Conservation (phyloP, 1,284 basidiomycete genomes). For the Microbotryum violaceum region DNA sequence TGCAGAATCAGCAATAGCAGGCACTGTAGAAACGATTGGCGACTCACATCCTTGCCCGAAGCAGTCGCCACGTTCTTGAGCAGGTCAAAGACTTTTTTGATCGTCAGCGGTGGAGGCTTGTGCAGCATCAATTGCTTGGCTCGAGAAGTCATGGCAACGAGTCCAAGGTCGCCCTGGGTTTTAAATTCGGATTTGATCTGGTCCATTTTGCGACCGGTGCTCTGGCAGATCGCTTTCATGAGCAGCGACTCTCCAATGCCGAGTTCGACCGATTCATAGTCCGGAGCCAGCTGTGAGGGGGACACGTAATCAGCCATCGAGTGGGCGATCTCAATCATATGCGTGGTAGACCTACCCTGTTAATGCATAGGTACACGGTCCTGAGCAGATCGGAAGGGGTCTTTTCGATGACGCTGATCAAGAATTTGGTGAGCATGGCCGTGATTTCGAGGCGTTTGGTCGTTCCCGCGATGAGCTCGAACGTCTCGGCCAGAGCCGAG, state of each 20-base stretch:
- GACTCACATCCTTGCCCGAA: slow-evolving; percentile 65
- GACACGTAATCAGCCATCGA: too few relatives aligned
- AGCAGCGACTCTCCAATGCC: slow-evolving; percentile 93
- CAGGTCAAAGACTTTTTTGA: slow-evolving; percentile 77
- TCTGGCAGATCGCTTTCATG: slow-evolving; percentile 91
- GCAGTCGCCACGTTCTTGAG: slow-evolving; percentile 79
- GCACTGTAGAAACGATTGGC: slow-evolving; percentile 30
- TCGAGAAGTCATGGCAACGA: slow-evolving; percentile 90
- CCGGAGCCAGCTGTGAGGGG: slow-evolving; percentile 67
- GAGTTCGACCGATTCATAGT: slow-evolving; percentile 91
- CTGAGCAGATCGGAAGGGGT: slow-evolving; percentile 72
- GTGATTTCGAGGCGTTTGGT: slow-evolving; percentile 94
- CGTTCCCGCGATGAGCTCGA: slow-evolving; percentile 84
- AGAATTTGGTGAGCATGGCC: slow-evolving; percentile 75
- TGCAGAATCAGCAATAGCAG: background rate
- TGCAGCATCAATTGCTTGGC: slow-evolving; percentile 91
- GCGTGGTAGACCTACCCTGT: slow-evolving; percentile 56
- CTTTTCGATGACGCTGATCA: slow-evolving; percentile 79
- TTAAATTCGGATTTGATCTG: slow-evolving; percentile 87
- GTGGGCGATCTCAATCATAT: background rate
- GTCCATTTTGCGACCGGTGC: slow-evolving; percentile 74
- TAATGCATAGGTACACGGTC: slow-evolving; percentile 93
- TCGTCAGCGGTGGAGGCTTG: slow-evolving; percentile 82
- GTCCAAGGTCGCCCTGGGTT: slow-evolving; percentile 87
- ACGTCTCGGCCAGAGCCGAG: slow-evolving; percentile 78